Conservation (phyloP, 306 rosid species). For the Prunus fruticosa region DNA sequence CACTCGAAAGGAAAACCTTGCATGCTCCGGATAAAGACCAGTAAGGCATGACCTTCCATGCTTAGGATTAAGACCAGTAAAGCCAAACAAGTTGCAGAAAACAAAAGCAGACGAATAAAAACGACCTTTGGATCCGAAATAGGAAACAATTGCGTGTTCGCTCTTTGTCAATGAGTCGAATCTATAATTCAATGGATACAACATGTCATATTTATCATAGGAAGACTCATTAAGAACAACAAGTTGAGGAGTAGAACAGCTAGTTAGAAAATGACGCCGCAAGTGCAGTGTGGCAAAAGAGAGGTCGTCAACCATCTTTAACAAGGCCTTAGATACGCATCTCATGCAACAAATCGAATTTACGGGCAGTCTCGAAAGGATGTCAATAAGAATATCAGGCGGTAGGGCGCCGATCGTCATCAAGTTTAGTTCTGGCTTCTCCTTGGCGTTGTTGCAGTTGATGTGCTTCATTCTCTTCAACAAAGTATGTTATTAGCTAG, state of each 20-base stretch:
- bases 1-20: too few species aligned
- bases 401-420: background rate
- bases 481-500: too few species aligned
- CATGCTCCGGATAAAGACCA: too few species aligned
- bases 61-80: background rate
- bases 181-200: background rate
- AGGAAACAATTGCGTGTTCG: too few species aligned
- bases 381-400: background rate
- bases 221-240: background rate
- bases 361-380: background rate
- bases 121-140: background rate
- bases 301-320: background rate
- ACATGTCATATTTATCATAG: too few species aligned
- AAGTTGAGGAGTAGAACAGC: background rate
- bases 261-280: background rate
- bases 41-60: background rate
- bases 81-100: background rate
- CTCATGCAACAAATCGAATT: background rate
- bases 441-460: too few species aligned
- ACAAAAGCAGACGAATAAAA: background rate
- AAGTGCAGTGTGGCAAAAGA: background rate
- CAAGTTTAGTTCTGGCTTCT: too few species aligned
- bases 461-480: too few species aligned
- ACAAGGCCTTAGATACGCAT: background rate
- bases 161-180: background rate